These are phyloP conservation scores for Blattamonas nauphoetae DNA, from an alignment of 78 protist genomes.

Conservation along the genomic window DNA sequence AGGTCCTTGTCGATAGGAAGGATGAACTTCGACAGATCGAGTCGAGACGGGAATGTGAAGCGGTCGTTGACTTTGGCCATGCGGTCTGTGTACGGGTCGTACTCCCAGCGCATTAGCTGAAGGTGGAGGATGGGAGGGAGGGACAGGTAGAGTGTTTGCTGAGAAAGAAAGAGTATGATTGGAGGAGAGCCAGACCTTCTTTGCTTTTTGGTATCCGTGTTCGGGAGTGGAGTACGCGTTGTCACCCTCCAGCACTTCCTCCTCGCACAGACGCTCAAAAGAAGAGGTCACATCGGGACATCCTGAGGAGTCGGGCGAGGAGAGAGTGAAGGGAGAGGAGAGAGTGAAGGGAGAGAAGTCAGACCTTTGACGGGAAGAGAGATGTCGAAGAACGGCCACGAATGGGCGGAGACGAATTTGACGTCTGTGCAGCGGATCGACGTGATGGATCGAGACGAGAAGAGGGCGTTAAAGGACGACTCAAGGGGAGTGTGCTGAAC, in stretches of 20 bases:
- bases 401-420: not conserved
- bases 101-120: not conserved
- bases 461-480: no score
- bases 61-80: not conserved
- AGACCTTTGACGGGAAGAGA: not conserved
- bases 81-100: not conserved
- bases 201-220: not conserved
- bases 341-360: no score
- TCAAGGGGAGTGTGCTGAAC: no score
- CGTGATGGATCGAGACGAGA: no score
- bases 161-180: no score
- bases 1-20: no score
- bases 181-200: not conserved
- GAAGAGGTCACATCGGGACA: not conserved
- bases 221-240: not conserved
- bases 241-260: slow-evolving; percentile 25
- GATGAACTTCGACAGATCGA: not conserved
- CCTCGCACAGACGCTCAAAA: not conserved
- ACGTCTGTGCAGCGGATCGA: not conserved
- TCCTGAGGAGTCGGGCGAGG: no score
- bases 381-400: slow-evolving; percentile 6
- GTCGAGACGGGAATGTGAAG: not conserved
- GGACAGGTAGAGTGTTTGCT: not conserved
- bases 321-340: no score
- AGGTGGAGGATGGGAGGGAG: not conserved